Evolutionary conservation across 2,329 filamentous ascomycete genomes (phyloP).

Genomic region (Podosphaera aphanis): DNA sequence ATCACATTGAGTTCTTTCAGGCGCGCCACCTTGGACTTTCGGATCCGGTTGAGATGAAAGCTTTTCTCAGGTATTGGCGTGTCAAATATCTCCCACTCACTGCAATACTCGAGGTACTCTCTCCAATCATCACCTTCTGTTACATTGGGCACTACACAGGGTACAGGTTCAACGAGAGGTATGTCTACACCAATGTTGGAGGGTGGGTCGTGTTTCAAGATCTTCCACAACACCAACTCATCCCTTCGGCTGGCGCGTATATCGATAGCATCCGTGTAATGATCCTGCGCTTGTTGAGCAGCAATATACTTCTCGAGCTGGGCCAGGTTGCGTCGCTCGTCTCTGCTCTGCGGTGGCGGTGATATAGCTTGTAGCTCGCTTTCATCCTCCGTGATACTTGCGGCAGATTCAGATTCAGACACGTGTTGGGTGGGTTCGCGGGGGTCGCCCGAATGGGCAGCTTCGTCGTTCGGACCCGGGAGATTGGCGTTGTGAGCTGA

Average conservation of each 20-base stretch:
- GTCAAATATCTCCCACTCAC: conserved; percentile 13
- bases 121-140: conserved; percentile 11
- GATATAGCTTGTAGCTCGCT: neutral
- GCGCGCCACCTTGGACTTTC: conserved; percentile 2
- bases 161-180: conserved; percentile 2
- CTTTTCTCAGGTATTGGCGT: conserved; percentile 6
- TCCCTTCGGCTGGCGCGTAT: conserved; percentile 8
- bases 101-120: conserved; percentile 10
- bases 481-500: neutral
- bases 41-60: conserved; percentile 9
- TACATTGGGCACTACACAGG: neutral
- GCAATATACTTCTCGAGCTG: neutral
- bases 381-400: neutral
- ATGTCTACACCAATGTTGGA: conserved; percentile 7
- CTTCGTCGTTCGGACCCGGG: neutral
- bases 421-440: neutral
- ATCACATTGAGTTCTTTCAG: neutral
- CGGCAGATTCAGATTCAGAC: neutral
- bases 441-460: too few species aligned
- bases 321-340: neutral
- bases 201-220: conserved; percentile 12
- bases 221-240: conserved; percentile 12
- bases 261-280: conserved; percentile 11
- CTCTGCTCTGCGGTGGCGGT: neutral
- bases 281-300: conserved; percentile 8